A percentile compares a stretch with the other conserved stretches of the same genome.
These are phyloP conservation scores for Cornus suecica DNA, from an alignment of 148 eudicot genomes.

Conservation along the genomic window DNA sequence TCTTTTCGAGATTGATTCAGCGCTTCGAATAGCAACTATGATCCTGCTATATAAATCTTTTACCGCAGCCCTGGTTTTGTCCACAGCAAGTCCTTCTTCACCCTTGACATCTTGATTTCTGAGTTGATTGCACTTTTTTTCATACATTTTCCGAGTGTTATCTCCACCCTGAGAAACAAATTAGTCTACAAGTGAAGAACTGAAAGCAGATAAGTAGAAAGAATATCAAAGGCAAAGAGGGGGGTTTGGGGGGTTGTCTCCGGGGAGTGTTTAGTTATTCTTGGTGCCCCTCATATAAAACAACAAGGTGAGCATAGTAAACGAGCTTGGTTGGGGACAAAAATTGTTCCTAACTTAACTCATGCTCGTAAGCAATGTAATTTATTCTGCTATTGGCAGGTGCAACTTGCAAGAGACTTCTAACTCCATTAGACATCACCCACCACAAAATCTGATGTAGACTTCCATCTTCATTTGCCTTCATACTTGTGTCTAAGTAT, in stretches of 20 bases:
- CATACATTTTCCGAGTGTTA: conserved; percentile 66
- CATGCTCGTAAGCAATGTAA: no score
- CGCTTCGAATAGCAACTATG: conserved; percentile 85
- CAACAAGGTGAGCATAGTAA: no score
- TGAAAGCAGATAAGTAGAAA: background rate
- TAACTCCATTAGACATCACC: background rate
- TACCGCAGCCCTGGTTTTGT: conserved; percentile 78
- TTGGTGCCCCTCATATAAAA: no score
- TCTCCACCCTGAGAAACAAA: conserved; percentile 64
- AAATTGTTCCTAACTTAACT: no score
- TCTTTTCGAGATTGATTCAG: conserved; percentile 76
- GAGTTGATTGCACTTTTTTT: conserved; percentile 81
- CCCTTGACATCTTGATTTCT: conserved; percentile 71
- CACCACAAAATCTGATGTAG: no score
- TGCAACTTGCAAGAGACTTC: background rate
- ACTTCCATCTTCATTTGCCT: no score
- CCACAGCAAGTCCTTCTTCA: conserved; percentile 63
- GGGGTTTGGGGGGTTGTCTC: no score
- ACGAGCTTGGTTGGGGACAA: background rate
- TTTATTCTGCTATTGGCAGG: background rate
- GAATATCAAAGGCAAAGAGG: no score
- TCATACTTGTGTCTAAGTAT: no score
- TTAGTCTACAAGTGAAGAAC: conserved; percentile 2
- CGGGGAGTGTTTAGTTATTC: no score
- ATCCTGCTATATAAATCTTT: conserved; percentile 90